These are phyloP conservation scores for Nidula microcarpa DNA, from an alignment of 768 basidiomycete genomes.

Conservation along the genomic window DNA sequence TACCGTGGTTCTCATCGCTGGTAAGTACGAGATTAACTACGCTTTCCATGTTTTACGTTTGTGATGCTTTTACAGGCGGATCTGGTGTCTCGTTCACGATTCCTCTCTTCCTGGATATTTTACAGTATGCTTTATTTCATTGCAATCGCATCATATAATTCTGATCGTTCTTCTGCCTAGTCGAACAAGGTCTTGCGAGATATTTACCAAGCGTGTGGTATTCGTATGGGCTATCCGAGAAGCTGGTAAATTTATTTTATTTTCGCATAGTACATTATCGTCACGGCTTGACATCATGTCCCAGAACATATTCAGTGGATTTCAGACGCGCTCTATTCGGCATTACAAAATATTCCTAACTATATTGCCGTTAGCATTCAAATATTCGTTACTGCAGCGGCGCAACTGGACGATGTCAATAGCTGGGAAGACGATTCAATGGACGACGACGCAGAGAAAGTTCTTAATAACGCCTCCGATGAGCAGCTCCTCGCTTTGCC, in stretches of 20 bases:
- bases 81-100: slow-evolving; percentile 47
- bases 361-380: neutral
- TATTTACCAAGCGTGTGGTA: neutral
- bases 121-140: slow-evolving; percentile 9
- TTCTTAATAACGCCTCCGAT: slow-evolving; percentile 1
- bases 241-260: neutral
- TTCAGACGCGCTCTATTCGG: neutral
- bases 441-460: neutral
- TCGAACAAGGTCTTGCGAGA: neutral
- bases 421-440: neutral
- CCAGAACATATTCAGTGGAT: neutral
- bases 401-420: neutral
- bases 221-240: neutral
- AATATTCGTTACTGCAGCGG: neutral
- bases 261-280: neutral
- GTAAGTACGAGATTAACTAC: slow-evolving; percentile 14
- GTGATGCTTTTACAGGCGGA: slow-evolving; percentile 27
- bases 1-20: slow-evolving; percentile 36
- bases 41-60: neutral
- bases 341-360: neutral
- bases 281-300: no score
- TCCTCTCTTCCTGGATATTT: slow-evolving; percentile 38
- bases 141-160: neutral
- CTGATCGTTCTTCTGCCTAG: neutral
- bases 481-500: slow-evolving; percentile 14